phyloP scores from a whole-genome alignment of 305 asterid species.

The Andrographis paniculata region DNA sequence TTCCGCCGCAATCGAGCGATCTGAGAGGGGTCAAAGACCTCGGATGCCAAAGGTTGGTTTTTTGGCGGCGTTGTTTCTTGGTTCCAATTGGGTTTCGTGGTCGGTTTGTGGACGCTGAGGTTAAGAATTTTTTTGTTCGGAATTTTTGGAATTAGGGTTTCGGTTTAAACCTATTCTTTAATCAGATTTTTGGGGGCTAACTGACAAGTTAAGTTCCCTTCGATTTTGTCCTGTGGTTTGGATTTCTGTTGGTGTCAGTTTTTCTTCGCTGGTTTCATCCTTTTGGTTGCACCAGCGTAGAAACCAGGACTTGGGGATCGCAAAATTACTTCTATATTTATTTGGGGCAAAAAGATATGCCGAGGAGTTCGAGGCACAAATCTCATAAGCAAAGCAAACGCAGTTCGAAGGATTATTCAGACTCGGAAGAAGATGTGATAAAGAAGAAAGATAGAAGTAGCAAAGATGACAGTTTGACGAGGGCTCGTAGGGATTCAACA shows the following conservation, averaged over 20 bases:
- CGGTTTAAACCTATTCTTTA: not conserved
- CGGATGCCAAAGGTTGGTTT: slow-evolving; percentile 1
- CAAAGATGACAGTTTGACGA: slow-evolving; percentile 42
- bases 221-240: no score
- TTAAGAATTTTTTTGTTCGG: slow-evolving; percentile 16
- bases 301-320: slow-evolving; percentile 21
- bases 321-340: slow-evolving; percentile 10
- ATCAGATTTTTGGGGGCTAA: not conserved
- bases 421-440: slow-evolving; percentile 62
- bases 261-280: slow-evolving; percentile 8
- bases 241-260: no score
- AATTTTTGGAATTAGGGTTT: slow-evolving; percentile 47
- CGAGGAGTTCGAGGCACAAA: slow-evolving; percentile 85
- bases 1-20: slow-evolving; percentile 47
- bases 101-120: slow-evolving; percentile 19
- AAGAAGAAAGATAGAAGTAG: slow-evolving; percentile 49
- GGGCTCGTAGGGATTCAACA: slow-evolving; percentile 48
- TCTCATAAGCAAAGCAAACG: slow-evolving; percentile 88
- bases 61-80: slow-evolving; percentile 13
- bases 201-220: slow-evolving; percentile 2
- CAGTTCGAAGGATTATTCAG: slow-evolving; percentile 80
- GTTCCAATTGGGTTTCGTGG: slow-evolving; percentile 21
- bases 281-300: slow-evolving; percentile 16
- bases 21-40: slow-evolving; percentile 37
- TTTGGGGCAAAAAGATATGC: slow-evolving; percentile 40